Percentiles rank a stretch among this genome's conserved stretches.
Evolutionary conservation across 179 eudicot genomes (phyloP).

Genomic region (Camellia oleifera): DNA sequence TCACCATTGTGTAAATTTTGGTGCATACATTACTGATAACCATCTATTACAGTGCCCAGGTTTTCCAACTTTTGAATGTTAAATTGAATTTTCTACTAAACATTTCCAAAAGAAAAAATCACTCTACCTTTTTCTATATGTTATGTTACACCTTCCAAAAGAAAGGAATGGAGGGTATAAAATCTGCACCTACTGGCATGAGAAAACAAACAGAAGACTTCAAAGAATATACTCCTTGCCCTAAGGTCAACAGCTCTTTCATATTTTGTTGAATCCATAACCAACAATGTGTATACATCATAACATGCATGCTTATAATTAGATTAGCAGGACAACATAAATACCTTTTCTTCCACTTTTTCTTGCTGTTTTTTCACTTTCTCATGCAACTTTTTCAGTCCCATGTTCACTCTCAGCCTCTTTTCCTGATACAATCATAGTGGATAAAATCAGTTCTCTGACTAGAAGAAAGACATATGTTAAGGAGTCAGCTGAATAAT

Average conservation of each 20-base stretch:
- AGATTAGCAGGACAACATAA: not conserved
- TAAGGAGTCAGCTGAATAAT: not conserved
- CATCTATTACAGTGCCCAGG: too few species aligned
- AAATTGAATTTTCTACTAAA: too few species aligned
- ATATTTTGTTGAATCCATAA: not conserved
- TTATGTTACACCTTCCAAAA: not conserved
- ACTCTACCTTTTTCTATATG: not conserved
- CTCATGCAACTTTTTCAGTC: slow-evolving; percentile 70
- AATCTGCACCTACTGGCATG: too few species aligned
- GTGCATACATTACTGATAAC: too few species aligned
- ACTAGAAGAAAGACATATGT: not conserved
- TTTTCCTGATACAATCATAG: slow-evolving; percentile 59
- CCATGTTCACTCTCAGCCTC: slow-evolving; percentile 81
- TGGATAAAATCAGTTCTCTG: not conserved
- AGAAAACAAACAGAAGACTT: not conserved
- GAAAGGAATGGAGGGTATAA: not conserved
- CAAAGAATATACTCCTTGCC: not conserved
- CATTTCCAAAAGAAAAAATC: not conserved
- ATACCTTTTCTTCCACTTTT: slow-evolving; percentile 61
- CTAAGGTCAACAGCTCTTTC: not conserved
- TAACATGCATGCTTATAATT: not conserved
- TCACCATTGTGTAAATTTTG: not conserved
- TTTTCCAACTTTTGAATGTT: too few species aligned
- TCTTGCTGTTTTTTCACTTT: slow-evolving; percentile 94
- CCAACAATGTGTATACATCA: not conserved